A percentile compares a stretch with the other conserved stretches of the same genome.
Conservation (phyloP, 805 yeast genomes). For the Sugiyamaella marilandica region DNA sequence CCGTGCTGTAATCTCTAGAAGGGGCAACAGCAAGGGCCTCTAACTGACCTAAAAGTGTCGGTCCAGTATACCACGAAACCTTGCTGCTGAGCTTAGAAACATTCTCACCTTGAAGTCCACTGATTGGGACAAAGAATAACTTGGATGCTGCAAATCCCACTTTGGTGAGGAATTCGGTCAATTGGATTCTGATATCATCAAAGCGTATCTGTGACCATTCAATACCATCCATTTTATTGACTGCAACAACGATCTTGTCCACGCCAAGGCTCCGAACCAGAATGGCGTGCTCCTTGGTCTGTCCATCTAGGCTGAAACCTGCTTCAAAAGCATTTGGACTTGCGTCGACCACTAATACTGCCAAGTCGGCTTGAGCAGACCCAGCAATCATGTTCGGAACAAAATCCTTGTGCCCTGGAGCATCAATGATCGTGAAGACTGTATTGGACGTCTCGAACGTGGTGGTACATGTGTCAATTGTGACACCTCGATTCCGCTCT, state of each 20-base stretch:
- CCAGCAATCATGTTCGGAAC: conserved; percentile 87
- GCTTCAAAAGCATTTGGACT: conserved; percentile 63
- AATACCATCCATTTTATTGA: conserved; percentile 67
- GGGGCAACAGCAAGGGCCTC: conserved; percentile 14
- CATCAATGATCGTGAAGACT: conserved; percentile 68
- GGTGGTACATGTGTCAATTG: conserved; percentile 71
- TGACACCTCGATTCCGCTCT: conserved; percentile 71
- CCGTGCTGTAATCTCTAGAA: conserved; percentile 32
- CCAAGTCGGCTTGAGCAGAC: conserved; percentile 71
- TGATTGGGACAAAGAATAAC: conserved; percentile 57
- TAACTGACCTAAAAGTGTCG: conserved; percentile 31
- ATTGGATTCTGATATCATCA: conserved; percentile 44
- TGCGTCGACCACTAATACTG: conserved; percentile 66
- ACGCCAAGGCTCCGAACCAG: conserved; percentile 65
- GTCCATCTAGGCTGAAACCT: conserved; percentile 64
- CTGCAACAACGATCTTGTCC: conserved; percentile 52
- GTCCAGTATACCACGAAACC: conserved; percentile 44
- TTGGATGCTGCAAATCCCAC: conserved; percentile 44
- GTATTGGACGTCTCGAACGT: conserved; percentile 53
- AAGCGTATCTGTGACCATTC: conserved; percentile 53
- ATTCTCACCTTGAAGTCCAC: conserved; percentile 65
- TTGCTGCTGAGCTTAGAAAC: conserved; percentile 42
- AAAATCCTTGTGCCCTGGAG: conserved; percentile 80
- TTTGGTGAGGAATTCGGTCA: conserved; percentile 46
- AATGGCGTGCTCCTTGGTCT: conserved; percentile 72